Conservation (phyloP, 1,284 basidiomycete genomes). For the Sporisorium sorghi region DNA sequence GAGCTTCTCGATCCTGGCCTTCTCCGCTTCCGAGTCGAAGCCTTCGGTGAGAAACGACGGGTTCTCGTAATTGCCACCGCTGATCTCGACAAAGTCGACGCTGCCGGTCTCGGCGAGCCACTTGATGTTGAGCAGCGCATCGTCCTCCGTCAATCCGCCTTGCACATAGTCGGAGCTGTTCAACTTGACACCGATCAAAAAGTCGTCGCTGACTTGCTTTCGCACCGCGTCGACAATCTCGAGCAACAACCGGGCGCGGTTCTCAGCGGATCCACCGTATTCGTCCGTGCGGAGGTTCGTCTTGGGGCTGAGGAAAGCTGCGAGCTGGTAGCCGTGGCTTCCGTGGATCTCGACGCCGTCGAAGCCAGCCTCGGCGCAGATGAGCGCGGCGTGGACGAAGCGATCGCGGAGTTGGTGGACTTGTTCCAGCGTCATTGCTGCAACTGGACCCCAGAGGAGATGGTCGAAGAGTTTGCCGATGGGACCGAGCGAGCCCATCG, state of each 20-base stretch:
- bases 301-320: constrained; percentile 83
- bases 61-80: constrained; percentile 85
- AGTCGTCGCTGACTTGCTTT: constrained; percentile 73
- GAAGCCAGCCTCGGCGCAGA: constrained; percentile 78
- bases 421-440: constrained; percentile 74
- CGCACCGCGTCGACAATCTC: constrained; percentile 78
- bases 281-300: constrained; percentile 78
- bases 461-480: constrained; percentile 70
- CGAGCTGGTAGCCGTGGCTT: constrained; percentile 85
- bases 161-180: constrained; percentile 85
- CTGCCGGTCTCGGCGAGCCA: constrained; percentile 76
- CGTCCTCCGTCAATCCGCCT: constrained; percentile 72
- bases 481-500: constrained; percentile 39
- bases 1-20: constrained; percentile 41
- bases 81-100: constrained; percentile 86
- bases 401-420: constrained; percentile 77
- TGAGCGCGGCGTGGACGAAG: constrained; percentile 76
- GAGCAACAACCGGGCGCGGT: constrained; percentile 73
- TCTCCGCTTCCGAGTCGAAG: constrained; percentile 66
- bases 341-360: constrained; percentile 90
- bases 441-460: constrained; percentile 53
- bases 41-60: constrained; percentile 72
- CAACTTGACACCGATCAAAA: constrained; percentile 82
- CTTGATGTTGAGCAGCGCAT: constrained; percentile 77
- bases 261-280: constrained; percentile 73